Evolutionary conservation across 2,329 filamentous ascomycete species (phyloP).

Genomic region (Venturia effusa): DNA sequence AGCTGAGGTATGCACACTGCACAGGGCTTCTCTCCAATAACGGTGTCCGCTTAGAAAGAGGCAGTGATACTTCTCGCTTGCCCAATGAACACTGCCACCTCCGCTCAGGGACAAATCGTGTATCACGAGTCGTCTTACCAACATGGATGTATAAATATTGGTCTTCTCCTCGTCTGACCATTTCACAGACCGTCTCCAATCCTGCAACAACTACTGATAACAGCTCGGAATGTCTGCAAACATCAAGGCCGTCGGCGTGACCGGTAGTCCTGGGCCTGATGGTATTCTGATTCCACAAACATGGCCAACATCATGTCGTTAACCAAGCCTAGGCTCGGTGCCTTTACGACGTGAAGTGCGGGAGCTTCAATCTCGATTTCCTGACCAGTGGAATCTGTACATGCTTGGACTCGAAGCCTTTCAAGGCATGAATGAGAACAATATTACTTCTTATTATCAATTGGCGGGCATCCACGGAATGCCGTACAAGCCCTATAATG

Average conservation of each 20-base stretch:
- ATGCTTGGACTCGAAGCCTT: slow-evolving; percentile 62
- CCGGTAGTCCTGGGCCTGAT: neutral
- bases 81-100: neutral
- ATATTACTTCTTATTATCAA: slow-evolving; percentile 38
- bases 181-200: neutral
- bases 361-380: neutral
- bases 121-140: neutral
- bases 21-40: neutral
- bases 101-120: neutral
- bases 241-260: neutral
- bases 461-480: slow-evolving; percentile 63
- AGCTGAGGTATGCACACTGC: neutral
- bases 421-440: slow-evolving; percentile 52
- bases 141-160: neutral
- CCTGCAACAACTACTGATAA: neutral
- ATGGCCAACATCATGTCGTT: neutral
- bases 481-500: slow-evolving; percentile 47
- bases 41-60: neutral
- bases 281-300: neutral
- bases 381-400: slow-evolving; percentile 63
- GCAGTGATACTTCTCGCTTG: neutral
- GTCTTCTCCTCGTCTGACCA: neutral
- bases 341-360: neutral
- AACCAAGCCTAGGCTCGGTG: neutral
- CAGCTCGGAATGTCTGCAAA: neutral